These are phyloP conservation scores for Volvox carteri DNA, from an alignment of 163 green algal species.

Conservation along the genomic window DNA sequence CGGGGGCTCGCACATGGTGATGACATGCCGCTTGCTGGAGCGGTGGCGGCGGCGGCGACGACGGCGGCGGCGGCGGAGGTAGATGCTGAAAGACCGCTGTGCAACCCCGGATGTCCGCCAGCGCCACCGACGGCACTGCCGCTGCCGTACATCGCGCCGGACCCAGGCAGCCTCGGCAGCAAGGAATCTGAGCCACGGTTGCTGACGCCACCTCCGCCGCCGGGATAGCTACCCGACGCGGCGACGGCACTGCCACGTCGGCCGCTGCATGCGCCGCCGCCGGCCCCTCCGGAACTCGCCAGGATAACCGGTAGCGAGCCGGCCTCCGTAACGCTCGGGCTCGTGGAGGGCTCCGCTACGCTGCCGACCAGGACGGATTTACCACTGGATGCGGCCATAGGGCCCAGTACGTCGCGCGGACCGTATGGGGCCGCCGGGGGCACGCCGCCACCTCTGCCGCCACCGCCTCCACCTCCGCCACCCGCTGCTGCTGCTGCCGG, in stretches of 20 bases:
- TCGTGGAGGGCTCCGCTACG: no score
- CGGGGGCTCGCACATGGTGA: background rate
- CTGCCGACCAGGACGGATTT: no score
- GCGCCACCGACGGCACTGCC: background rate
- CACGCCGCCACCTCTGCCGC: no score
- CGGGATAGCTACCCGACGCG: background rate
- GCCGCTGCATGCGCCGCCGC: background rate
- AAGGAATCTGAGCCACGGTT: slow-evolving; percentile 16
- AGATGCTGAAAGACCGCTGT: background rate
- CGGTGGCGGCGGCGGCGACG: no score
- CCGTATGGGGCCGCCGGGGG: no score
- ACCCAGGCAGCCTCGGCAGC: background rate
- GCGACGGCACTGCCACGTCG: background rate
- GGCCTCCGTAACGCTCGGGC: no score
- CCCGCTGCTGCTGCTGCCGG: no score
- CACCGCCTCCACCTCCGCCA: no score
- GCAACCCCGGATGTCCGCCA: background rate
- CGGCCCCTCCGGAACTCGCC: background rate
- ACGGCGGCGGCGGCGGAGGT: background rate
- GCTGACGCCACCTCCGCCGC: background rate
- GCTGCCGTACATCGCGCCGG: background rate
- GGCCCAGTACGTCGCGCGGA: no score
- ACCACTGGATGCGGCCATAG: no score
- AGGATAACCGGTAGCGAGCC: background rate
- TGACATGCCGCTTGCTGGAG: no score